Evolutionary conservation across 345 rosid genomes (phyloP), one percentile per base, ranked within the genome.

Genomic region (Camelina neglecta): DNA sequence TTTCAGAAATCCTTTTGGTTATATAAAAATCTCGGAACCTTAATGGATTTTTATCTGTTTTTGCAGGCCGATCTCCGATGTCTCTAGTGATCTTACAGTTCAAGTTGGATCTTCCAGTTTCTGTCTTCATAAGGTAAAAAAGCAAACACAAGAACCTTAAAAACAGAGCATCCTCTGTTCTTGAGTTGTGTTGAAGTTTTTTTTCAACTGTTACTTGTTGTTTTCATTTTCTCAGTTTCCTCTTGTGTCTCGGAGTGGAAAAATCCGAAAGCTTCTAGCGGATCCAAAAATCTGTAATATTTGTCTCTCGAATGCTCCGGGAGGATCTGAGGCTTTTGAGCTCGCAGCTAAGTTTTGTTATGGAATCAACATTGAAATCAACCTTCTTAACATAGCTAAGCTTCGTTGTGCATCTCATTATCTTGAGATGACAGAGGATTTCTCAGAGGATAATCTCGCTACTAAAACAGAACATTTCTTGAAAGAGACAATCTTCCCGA

Each of bases 341-440:
- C 82, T 86, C 2, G 99, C 97, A 66, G 99, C 99, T n/a, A 95
- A 95, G 83, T 92, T 90, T 84, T 95, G 99, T 61, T 95, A 95
- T 23, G 97, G 97, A 44, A 81, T 90, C 64, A 84, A 82, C 72
- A 81, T 87, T 8, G 99, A 95, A 65, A 83, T 95, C 57, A 82
- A 87, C 24, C 75, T 84, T 35, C 85, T 85, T 11, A 95, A 88
- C 74, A 81, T 92, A 53, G 97, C 98, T 12, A 88, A 81, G 79
- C 76, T 92, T 31, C 82, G 85, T 13, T 92, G 97, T 69, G 83
- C 78, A 51, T 88, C 97, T 12, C 89, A 84, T 80, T 92, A 84
- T 83, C 89, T 95, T 33, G 99, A 95, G 81, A 92, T 95, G 97
- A 83, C 97, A 2, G 99, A 95, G 70, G 96, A 92, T 8, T 85